Conservation (phyloP, 2,329 filamentous ascomycete species). For the Fusarium brevicatenulatum region DNA sequence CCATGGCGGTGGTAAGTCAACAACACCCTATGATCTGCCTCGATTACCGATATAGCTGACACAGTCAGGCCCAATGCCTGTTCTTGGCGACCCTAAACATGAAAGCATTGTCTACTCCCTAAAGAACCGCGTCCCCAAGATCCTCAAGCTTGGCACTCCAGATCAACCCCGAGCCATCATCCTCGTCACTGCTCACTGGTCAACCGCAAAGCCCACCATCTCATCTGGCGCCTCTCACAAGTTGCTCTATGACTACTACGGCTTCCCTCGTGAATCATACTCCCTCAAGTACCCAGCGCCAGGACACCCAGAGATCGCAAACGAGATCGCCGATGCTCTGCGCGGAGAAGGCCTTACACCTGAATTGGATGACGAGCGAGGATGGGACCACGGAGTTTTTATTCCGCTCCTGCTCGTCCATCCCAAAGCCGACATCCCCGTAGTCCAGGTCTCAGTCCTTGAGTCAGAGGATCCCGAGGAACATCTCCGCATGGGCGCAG, state of each 20-base stretch:
- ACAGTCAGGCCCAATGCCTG: conserved; percentile 62
- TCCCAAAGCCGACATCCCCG: conserved; percentile 62
- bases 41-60: not conserved
- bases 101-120: conserved; percentile 62
- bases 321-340: conserved; percentile 58
- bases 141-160: conserved; percentile 64
- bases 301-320: conserved; percentile 64
- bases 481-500: conserved; percentile 64
- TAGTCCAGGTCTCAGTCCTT: conserved; percentile 68
- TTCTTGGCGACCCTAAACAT: conserved; percentile 65
- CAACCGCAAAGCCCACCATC: conserved; percentile 59
- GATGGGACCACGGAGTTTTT: conserved; percentile 72
- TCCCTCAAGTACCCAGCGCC: conserved; percentile 65
- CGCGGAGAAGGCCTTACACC: conserved; percentile 57
- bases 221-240: conserved; percentile 59
- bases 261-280: conserved; percentile 67
- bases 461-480: conserved; percentile 58
- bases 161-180: conserved; percentile 63
- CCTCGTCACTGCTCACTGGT: conserved; percentile 69
- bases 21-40: not conserved
- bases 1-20: conserved; percentile 57
- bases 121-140: conserved; percentile 62
- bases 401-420: conserved; percentile 65
- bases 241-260: conserved; percentile 68
- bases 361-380: conserved; percentile 52